Evolutionary conservation across 352 stramenopile species (phyloP).

Genomic region (Globisporangium polare): DNA sequence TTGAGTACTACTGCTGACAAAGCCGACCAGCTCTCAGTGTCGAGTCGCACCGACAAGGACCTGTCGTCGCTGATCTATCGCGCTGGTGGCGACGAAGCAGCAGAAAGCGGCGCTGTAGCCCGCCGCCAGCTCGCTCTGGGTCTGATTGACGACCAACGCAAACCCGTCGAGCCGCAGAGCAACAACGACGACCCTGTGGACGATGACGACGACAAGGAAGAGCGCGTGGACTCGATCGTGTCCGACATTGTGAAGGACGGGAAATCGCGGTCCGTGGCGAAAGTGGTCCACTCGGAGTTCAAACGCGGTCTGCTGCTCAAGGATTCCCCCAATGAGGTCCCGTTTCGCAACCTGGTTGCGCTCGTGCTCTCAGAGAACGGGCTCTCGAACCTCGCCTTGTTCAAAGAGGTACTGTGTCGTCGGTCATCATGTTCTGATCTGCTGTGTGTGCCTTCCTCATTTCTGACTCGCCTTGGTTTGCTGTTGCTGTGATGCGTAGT

Average conservation of each 20-base stretch:
- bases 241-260: constrained; percentile 51
- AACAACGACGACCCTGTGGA: constrained; percentile 22
- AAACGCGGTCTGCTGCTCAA: constrained; percentile 36
- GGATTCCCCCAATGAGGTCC: constrained; percentile 45
- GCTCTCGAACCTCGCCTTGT: constrained; percentile 41
- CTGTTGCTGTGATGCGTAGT: constrained; percentile 24
- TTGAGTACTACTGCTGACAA: background rate
- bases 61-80: constrained; percentile 31
- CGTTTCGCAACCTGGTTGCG: constrained; percentile 57
- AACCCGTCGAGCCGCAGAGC: background rate
- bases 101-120: background rate
- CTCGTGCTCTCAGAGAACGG: constrained; percentile 60
- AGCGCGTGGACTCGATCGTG: constrained; percentile 34
- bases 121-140: background rate
- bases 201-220: constrained; percentile 34
- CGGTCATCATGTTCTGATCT: background rate
- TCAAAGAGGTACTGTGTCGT: constrained; percentile 42
- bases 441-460: background rate
- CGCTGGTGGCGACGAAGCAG: constrained; percentile 13
- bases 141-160: background rate
- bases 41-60: constrained; percentile 18
- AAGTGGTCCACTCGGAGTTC: constrained; percentile 50
- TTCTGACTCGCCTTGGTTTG: background rate
- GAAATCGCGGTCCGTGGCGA: constrained; percentile 47
- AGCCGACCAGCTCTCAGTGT: background rate